These are phyloP conservation scores for Shiraia sp. DNA, from an alignment of 2,329 filamentous ascomycete species.

Conservation along the genomic window DNA sequence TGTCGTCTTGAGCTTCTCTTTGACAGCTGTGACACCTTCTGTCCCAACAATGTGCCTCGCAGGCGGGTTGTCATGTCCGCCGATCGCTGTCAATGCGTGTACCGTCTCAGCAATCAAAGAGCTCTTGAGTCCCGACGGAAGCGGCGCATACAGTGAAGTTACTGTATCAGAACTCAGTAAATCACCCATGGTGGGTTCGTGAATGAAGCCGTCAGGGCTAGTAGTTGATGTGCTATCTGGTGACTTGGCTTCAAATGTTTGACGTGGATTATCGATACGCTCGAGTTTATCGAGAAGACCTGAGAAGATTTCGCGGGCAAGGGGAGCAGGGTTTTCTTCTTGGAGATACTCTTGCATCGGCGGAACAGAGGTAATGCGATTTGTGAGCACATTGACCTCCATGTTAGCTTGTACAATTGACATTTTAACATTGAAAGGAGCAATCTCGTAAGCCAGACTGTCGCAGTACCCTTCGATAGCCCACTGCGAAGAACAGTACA, in stretches of 20 bases:
- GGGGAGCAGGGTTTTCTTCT: conserved; percentile 73
- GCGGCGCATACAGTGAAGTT: conserved; percentile 72
- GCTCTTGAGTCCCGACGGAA: conserved; percentile 69
- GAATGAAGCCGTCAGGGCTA: conserved; percentile 29
- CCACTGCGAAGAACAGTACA: conserved; percentile 93
- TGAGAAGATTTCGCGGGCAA: conserved; percentile 79
- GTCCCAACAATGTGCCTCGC: conserved; percentile 91
- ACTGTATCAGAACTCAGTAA: conserved; percentile 54
- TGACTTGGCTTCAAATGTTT: conserved; percentile 34
- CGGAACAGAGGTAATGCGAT: conserved; percentile 82
- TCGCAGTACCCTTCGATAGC: conserved; percentile 96
- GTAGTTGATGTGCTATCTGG: conserved; percentile 34
- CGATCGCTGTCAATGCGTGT: conserved; percentile 87
- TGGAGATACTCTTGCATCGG: conserved; percentile 71
- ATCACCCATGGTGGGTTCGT: conserved; percentile 48
- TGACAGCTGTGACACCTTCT: conserved; percentile 84
- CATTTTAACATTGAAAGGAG: conserved; percentile 94
- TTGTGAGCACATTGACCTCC: conserved; percentile 85
- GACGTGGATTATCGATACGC: conserved; percentile 51
- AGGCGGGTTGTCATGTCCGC: conserved; percentile 93
- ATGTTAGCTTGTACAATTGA: conserved; percentile 95
- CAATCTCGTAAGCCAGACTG: conserved; percentile 88
- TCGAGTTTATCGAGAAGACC: conserved; percentile 78
- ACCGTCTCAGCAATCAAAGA: conserved; percentile 85
- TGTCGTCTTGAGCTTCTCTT: conserved; percentile 94